Conservation (phyloP, 2,329 filamentous ascomycete genomes). For the Aureobasidium sp. region DNA sequence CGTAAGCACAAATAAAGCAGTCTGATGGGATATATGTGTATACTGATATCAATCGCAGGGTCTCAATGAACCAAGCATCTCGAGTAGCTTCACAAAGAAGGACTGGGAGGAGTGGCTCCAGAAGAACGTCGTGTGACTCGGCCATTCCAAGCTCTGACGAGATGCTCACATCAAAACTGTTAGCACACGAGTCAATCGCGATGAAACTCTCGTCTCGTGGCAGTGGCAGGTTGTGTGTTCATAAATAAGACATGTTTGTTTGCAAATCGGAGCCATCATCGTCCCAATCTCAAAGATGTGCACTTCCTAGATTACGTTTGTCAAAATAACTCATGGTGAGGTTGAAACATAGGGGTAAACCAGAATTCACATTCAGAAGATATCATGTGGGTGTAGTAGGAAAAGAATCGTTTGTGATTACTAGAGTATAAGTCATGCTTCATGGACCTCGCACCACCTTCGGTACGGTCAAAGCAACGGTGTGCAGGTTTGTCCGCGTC, state of each 20-base stretch:
- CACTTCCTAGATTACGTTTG: too few relatives aligned
- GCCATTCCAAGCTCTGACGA: not conserved
- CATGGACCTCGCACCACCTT: not conserved
- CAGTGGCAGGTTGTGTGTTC: too few relatives aligned
- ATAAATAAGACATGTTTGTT: too few relatives aligned
- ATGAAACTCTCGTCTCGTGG: too few relatives aligned
- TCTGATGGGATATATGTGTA: not conserved
- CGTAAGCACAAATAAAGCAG: conserved; percentile 42
- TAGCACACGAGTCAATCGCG: too few relatives aligned
- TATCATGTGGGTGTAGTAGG: not conserved
- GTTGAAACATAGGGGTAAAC: too few relatives aligned
- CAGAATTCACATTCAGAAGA: not conserved
- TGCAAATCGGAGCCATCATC: too few relatives aligned
- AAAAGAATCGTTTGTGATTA: conserved; percentile 1
- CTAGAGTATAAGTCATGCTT: conserved; percentile 9
- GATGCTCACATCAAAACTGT: too few relatives aligned
- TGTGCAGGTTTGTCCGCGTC: not conserved
- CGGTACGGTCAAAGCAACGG: not conserved
- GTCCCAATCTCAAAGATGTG: too few relatives aligned
- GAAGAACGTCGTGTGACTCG: conserved; percentile 63
- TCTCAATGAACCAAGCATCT: conserved; percentile 81
- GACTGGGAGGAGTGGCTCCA: conserved; percentile 90
- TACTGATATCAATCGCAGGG: conserved; percentile 44
- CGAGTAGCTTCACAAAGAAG: conserved; percentile 78
- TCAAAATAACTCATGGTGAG: too few relatives aligned